These are phyloP conservation scores for Lichtheimia ramosa DNA, from an alignment of 371 early-diverging fungal species.

Conservation along the genomic window DNA sequence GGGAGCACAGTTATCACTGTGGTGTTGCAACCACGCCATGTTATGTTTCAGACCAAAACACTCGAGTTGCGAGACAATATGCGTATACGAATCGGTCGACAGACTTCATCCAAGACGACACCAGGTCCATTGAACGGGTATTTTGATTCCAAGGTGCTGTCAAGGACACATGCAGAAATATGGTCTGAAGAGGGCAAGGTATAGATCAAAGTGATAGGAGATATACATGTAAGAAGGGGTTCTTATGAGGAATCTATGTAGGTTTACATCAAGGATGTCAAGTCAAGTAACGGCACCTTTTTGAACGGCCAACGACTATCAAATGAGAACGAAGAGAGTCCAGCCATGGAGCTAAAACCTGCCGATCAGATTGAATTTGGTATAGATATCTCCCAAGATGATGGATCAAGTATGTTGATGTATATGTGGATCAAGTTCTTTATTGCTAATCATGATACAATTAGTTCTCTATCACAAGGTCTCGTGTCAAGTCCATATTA, in stretches of 20 bases:
- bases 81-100: conserved; percentile 73
- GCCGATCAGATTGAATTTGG: conserved; percentile 85
- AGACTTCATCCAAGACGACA: conserved; percentile 64
- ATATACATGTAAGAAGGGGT: neutral
- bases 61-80: conserved; percentile 59
- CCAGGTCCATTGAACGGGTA: conserved; percentile 76
- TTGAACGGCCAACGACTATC: conserved; percentile 76
- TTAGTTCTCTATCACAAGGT: conserved; percentile 74
- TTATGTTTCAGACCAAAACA: conserved; percentile 62
- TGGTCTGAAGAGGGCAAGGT: conserved; percentile 74
- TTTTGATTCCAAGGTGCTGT: conserved; percentile 88
- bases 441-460: neutral
- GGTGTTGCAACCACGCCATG: conserved; percentile 63
- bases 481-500: conserved; percentile 56
- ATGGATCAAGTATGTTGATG: conserved; percentile 34
- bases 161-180: conserved; percentile 83
- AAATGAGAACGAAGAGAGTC: conserved; percentile 67
- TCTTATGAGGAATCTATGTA: conserved; percentile 10
- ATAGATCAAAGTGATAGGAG: conserved; percentile 7
- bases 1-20: conserved; percentile 25
- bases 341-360: conserved; percentile 58
- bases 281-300: conserved; percentile 88
- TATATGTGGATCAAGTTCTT: neutral
- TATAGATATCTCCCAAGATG: conserved; percentile 79
- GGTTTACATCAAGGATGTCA: conserved; percentile 78